Evolutionary conservation across 108 stramenopile genomes (phyloP).

Genomic region (Skeletonema costatum): DNA sequence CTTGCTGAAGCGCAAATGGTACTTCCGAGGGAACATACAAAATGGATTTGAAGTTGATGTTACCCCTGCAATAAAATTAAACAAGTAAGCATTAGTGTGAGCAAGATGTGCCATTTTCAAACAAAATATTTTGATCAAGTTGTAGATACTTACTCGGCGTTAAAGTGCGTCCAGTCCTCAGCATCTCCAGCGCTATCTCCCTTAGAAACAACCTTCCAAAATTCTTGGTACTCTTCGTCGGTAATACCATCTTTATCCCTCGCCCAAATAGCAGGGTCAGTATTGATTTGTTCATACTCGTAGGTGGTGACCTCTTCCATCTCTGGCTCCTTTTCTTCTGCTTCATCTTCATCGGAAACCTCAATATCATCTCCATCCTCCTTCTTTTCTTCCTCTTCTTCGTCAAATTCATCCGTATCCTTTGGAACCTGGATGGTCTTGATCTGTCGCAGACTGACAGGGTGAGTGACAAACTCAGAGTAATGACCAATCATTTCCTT

Average conservation of each 20-base stretch:
- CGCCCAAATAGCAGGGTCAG: conserved; percentile 97
- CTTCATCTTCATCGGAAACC: conserved; percentile 51
- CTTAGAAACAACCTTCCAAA: conserved; percentile 82
- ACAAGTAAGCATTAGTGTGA: background rate
- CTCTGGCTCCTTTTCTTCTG: conserved; percentile 66
- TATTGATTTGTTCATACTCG: conserved; percentile 94
- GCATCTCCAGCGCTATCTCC: conserved; percentile 69
- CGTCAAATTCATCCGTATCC: conserved; percentile 82
- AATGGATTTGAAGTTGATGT: conserved; percentile 99
- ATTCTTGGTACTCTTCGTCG: conserved; percentile 98
- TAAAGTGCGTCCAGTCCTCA: conserved; percentile 95
- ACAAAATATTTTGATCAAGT: background rate
- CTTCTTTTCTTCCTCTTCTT: conserved; percentile 62
- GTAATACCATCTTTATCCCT: conserved; percentile 94
- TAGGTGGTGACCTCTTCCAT: conserved; percentile 86
- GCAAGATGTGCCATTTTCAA: background rate
- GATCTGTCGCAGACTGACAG: conserved; percentile 89
- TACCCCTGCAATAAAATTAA: conserved; percentile 68
- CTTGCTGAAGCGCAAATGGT: conserved; percentile 53
- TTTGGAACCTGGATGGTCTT: conserved; percentile 77
- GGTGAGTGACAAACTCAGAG: conserved; percentile 99
- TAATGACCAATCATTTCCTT: conserved; percentile 91
- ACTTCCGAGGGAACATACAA: conserved; percentile 90
- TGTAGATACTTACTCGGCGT: conserved; percentile 80
- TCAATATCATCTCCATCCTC: conserved; percentile 75